Percentiles rank a stretch among this genome's conserved stretches.
Evolutionary conservation across 208 protist species (phyloP).

Genomic region (Trypanosoma theileri): DNA sequence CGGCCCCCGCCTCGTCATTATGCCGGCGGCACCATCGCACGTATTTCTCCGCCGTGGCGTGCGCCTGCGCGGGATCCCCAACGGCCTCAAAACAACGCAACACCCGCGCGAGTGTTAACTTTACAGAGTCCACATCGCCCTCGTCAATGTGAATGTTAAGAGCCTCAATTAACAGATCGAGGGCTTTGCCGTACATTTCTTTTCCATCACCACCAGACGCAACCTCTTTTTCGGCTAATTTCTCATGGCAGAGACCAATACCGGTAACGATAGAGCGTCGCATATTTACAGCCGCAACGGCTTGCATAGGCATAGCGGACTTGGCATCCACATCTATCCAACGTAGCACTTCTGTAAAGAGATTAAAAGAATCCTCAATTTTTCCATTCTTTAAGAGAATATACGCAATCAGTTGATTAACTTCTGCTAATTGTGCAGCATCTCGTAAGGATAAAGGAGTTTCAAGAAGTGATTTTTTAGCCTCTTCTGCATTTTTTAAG

Average conservation of each 20-base stretch:
- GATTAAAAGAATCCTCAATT: constrained; percentile 45
- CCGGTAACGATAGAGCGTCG: constrained; percentile 76
- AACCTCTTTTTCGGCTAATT: constrained; percentile 35
- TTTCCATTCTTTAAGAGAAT: constrained; percentile 53
- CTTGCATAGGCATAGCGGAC: constrained; percentile 82
- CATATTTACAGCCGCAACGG: constrained; percentile 83
- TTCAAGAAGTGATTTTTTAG: constrained; percentile 45
- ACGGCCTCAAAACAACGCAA: constrained; percentile 86
- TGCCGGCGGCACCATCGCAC: constrained; percentile 85
- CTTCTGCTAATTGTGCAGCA: constrained; percentile 74
- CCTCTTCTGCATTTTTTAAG: constrained; percentile 41
- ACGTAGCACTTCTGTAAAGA: constrained; percentile 67
- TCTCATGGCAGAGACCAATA: constrained; percentile 52
- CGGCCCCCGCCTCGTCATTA: constrained; percentile 61
- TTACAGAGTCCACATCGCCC: constrained; percentile 72
- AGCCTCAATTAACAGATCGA: constrained; percentile 83
- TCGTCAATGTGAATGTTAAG: constrained; percentile 88
- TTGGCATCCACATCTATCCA: constrained; percentile 89
- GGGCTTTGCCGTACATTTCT: constrained; percentile 71
- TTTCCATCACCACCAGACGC: constrained; percentile 45
- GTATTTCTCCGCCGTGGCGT: constrained; percentile 83
- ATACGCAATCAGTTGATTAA: constrained; percentile 73
- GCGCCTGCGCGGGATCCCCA: constrained; percentile 72
- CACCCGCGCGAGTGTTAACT: constrained; percentile 66
- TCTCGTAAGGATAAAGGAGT: constrained; percentile 51